These are phyloP conservation scores for Oryza coarctata DNA, from an alignment of 176 grass and related monocot species.

Conservation along the genomic window DNA sequence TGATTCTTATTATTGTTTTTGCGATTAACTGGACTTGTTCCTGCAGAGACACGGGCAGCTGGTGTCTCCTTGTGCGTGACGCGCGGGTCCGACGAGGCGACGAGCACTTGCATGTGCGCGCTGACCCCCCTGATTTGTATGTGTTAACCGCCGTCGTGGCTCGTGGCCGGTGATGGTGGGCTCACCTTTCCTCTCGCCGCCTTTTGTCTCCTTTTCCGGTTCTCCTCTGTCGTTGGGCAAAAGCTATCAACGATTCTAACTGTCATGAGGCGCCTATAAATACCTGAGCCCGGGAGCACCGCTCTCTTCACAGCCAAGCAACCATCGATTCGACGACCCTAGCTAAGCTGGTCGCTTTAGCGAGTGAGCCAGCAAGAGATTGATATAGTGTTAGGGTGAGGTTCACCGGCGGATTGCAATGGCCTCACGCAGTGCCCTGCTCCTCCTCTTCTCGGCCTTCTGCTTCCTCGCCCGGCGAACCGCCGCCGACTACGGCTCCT, in stretches of 20 bases:
- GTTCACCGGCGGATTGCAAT: slow-evolving; percentile 19
- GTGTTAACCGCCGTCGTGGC: slow-evolving; percentile 51
- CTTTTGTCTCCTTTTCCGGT: slow-evolving; percentile 11
- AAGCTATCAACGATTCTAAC: slow-evolving; percentile 59
- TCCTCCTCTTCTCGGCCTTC: slow-evolving; percentile 47
- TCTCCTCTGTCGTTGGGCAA: slow-evolving; percentile 1
- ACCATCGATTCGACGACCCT: slow-evolving; percentile 20
- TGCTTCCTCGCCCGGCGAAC: slow-evolving; percentile 30
- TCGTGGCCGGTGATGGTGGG: slow-evolving; percentile 30
- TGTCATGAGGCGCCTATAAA: slow-evolving; percentile 55
- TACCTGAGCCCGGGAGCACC: slow-evolving; percentile 28
- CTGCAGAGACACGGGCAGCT: slow-evolving; percentile 23
- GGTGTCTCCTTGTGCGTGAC: slow-evolving; percentile 11
- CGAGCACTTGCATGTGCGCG: slow-evolving; percentile 63
- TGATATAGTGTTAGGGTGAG: background rate
- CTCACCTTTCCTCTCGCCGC: slow-evolving; percentile 1
- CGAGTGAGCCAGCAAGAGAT: background rate
- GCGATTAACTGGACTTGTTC: background rate
- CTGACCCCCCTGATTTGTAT: slow-evolving; percentile 48
- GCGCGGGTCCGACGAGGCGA: slow-evolving; percentile 19
- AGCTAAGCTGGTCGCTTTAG: background rate
- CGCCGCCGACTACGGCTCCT: slow-evolving; percentile 50
- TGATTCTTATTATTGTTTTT: background rate
- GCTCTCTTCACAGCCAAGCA: slow-evolving; percentile 69
- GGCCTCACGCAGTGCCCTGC: slow-evolving; percentile 38